Percentiles rank a stretch among this genome's conserved stretches.
Conservation (phyloP, 371 early-diverging fungal species). For the Amoeboaphelidium protococcarum region DNA sequence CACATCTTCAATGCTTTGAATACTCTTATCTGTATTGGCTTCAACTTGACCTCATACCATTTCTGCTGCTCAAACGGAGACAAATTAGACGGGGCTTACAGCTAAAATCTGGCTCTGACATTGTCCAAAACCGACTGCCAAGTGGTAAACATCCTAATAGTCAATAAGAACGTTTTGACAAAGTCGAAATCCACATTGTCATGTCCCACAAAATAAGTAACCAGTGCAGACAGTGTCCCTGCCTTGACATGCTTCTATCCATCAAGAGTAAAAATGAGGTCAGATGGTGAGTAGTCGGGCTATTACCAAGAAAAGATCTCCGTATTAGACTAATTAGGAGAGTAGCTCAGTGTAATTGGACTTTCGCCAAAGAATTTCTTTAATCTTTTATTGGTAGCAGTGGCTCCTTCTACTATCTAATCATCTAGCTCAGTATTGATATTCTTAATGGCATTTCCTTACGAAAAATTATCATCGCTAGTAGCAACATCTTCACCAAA, state of each 20-base stretch:
- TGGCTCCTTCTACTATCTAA: too few relatives aligned
- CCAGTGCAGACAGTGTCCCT: background rate
- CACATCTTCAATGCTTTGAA: slow-evolving; percentile 71
- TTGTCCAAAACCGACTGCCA: slow-evolving; percentile 38
- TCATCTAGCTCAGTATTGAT: too few relatives aligned
- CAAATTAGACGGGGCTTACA: slow-evolving; percentile 39
- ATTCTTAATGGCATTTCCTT: too few relatives aligned
- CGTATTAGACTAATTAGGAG: too few relatives aligned
- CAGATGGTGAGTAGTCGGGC: too few relatives aligned
- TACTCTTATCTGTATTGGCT: slow-evolving; percentile 56
- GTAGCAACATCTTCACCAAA: slow-evolving; percentile 43
- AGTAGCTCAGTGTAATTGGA: too few relatives aligned
- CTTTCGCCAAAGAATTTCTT: too few relatives aligned
- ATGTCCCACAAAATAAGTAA: background rate
- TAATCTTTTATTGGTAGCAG: too few relatives aligned
- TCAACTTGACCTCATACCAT: slow-evolving; percentile 66
- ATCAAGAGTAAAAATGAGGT: too few relatives aligned
- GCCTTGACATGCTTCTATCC: background rate
- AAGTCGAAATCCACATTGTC: slow-evolving; percentile 34
- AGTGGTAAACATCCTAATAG: slow-evolving; percentile 62
- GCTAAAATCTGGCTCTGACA: slow-evolving; percentile 36
- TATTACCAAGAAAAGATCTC: too few relatives aligned
- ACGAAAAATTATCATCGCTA: too few relatives aligned
- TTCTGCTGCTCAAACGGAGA: slow-evolving; percentile 28
- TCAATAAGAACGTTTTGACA: slow-evolving; percentile 56